Evolutionary conservation across 2,329 filamentous ascomycete genomes (phyloP), one percentile per base, ranked within the genome.

Genomic region (Huntiella moniliformis): DNA sequence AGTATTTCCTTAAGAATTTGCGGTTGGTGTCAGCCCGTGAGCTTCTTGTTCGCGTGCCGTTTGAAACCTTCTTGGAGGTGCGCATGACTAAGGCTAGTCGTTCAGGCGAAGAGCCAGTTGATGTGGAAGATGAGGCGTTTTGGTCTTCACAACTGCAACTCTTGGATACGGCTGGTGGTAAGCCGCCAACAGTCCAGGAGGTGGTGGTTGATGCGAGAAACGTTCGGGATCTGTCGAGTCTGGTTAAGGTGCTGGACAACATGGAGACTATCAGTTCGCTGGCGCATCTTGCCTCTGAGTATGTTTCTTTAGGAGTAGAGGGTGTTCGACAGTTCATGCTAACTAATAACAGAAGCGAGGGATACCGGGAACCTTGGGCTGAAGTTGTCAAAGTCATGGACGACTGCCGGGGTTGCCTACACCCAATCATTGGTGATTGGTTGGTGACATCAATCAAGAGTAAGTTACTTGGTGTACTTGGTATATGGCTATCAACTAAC

Each of bases 1-100:
- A 82, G 56, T 77, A 79, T 50, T 86, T 95, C 56, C 69, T 93
- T 40, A 71, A 85, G 54, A 58, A 66, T 40, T 62, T 65, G 52
- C 66, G 67, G 43, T 60, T 78, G 5, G 64, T 67, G 35, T 71
- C 74, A 3, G 73, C 73, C 10, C 68, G 72, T 28, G 61, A 64
- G 31, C 59, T 77, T 28, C 65, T 67, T 47, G 64, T 66, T 38
- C 64, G 70, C 35, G 66, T 77, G 1, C 56, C 64, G 2, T 73
- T 71, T 51, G 54, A 61, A 6, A 61, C 65, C 2, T 63, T 77
- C 15, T 60, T 76, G 42, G 57, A 60, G 22, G 57, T 58, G 15
- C 49, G 47, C 4, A 28, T 40, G 46, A 59, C 59, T 0, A 56
- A 58, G 3, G 55, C 63, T 10, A 59, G 62, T 4, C 57, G 62